Evolutionary conservation across 805 yeast species (phyloP).

Genomic region (Wickerhamiella allomyrinae): DNA sequence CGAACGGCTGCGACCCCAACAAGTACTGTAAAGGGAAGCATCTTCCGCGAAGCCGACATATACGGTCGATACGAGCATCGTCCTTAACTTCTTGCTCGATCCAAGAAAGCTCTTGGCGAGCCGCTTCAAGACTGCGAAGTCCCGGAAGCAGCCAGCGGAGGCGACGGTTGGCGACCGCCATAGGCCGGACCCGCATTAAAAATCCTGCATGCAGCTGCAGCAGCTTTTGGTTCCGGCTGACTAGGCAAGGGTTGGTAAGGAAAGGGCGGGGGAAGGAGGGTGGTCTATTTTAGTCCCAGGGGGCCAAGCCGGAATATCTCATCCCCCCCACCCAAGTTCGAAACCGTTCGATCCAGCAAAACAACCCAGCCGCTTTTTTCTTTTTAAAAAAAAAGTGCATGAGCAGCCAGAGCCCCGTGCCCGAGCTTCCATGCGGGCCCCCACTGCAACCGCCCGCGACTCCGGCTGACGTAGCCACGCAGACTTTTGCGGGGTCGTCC

Average conservation of each 20-base stretch:
- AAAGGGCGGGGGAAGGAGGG: no score
- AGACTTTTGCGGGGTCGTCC: no score
- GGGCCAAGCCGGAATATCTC: no score
- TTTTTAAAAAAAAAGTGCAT: neutral
- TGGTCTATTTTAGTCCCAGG: no score
- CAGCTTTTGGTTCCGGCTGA: neutral
- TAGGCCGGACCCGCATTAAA: neutral
- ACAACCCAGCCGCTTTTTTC: no score
- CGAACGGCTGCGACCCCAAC: conserved; percentile 79
- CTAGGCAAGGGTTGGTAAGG: no score
- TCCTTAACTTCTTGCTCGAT: conserved; percentile 41
- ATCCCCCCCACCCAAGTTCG: no score
- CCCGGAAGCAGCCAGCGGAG: conserved; percentile 6
- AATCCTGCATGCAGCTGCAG: neutral
- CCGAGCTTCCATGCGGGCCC: neutral
- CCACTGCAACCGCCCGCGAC: neutral
- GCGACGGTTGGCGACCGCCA: neutral
- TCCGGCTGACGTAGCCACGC: no score
- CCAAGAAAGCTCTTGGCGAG: conserved; percentile 36
- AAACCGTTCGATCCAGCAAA: no score
- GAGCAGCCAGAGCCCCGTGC: neutral
- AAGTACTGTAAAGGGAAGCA: conserved; percentile 73
- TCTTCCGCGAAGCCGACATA: conserved; percentile 38
- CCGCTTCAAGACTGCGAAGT: neutral
- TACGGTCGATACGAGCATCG: conserved; percentile 30